Evolutionary conservation across 2,329 filamentous ascomycete genomes (phyloP).

Genomic region (Arachnopeziza araneosa): DNA sequence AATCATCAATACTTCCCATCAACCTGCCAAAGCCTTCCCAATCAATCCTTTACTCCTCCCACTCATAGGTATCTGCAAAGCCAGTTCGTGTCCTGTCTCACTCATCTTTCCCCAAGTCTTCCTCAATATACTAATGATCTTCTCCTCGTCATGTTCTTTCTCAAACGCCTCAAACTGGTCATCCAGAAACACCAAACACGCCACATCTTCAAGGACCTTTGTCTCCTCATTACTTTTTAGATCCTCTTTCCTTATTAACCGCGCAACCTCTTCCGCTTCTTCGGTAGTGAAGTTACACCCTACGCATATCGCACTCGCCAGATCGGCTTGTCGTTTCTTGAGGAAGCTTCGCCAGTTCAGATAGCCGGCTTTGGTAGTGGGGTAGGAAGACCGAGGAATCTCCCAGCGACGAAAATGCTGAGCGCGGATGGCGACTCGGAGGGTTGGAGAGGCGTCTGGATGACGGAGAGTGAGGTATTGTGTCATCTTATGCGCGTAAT

Average conservation of each 20-base stretch:
- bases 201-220: slow-evolving; percentile 77
- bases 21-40: slow-evolving; percentile 51
- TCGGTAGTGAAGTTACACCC: slow-evolving; percentile 33
- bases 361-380: slow-evolving; percentile 71
- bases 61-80: slow-evolving; percentile 60
- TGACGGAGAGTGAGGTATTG: slow-evolving; percentile 58
- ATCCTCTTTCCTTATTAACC: slow-evolving; percentile 74
- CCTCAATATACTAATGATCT: slow-evolving; percentile 63
- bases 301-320: slow-evolving; percentile 50
- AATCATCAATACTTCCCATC: background rate
- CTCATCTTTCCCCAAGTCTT: slow-evolving; percentile 79
- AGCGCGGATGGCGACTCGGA: slow-evolving; percentile 73
- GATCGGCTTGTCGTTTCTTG: slow-evolving; percentile 64
- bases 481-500: slow-evolving; percentile 78
- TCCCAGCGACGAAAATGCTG: slow-evolving; percentile 85
- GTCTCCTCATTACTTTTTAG: slow-evolving; percentile 60
- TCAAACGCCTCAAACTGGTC: slow-evolving; percentile 82
- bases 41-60: slow-evolving; percentile 57
- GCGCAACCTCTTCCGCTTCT: slow-evolving; percentile 57
- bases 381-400: slow-evolving; percentile 66
- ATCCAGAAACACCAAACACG: slow-evolving; percentile 81
- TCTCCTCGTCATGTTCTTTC: slow-evolving; percentile 65
- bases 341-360: slow-evolving; percentile 68
- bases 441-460: slow-evolving; percentile 57
- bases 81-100: slow-evolving; percentile 54